Conservation (phyloP, 2,329 filamentous ascomycete genomes). For the Nothophaeocryptopus gaeumannii region DNA sequence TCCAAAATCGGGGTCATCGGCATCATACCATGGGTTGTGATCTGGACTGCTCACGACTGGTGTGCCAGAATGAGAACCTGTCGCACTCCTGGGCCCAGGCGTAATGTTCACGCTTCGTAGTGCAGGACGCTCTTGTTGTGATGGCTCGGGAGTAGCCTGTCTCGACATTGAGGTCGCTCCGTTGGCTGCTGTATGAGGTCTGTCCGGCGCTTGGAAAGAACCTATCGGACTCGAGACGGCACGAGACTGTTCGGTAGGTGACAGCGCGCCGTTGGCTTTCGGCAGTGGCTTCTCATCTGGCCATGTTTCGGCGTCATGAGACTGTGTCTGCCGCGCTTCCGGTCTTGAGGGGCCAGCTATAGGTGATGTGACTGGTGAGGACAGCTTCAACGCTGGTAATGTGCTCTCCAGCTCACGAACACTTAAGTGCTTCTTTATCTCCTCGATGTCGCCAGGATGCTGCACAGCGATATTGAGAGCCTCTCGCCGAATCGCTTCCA, state of each 20-base stretch:
- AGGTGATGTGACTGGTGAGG: not conserved
- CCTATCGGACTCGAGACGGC: too few relatives aligned
- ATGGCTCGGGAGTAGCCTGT: conserved; percentile 10
- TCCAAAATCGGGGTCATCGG: conserved; percentile 47
- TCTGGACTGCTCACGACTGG: conserved; percentile 20
- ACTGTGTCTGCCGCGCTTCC: too few relatives aligned
- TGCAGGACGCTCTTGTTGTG: conserved; percentile 14
- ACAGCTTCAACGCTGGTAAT: conserved; percentile 81
- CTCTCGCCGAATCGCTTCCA: conserved; percentile 77
- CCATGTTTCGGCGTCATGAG: too few relatives aligned
- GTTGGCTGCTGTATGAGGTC: too few relatives aligned
- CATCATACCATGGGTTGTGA: conserved; percentile 49
- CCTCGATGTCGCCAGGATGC: conserved; percentile 64
- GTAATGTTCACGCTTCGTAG: conserved; percentile 30
- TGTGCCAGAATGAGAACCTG: not conserved
- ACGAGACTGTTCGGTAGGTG: too few relatives aligned
- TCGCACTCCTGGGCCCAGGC: conserved; percentile 13
- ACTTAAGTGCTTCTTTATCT: conserved; percentile 65
- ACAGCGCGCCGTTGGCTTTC: too few relatives aligned
- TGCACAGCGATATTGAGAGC: conserved; percentile 74
- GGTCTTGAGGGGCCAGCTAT: too few relatives aligned
- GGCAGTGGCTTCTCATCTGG: too few relatives aligned
- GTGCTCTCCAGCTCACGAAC: conserved; percentile 74
- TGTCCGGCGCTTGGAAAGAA: too few relatives aligned
- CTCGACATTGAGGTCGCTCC: not conserved